Evolutionary conservation across 2,329 filamentous ascomycete species (phyloP), one percentile per base, ranked within the genome.

Genomic region (Fusarium burgessii): DNA sequence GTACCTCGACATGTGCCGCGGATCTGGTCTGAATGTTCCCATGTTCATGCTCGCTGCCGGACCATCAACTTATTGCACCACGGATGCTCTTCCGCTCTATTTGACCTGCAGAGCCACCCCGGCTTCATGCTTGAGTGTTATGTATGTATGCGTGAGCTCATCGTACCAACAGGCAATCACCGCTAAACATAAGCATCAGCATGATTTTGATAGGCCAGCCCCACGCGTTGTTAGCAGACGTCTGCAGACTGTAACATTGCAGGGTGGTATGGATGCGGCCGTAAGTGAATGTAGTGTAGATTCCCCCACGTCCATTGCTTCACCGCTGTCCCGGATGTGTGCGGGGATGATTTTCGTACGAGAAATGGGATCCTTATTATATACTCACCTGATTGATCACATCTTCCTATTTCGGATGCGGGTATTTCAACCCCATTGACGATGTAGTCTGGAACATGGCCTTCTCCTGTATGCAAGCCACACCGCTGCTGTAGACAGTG

Each of bases 221-320:
- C 64, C 65, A 57, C 58, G 56, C 41, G 38, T 20, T 62, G 57
- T 43, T 40, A 68, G 56, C 42, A 60, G 54, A 70, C 35, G 17
- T 36, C 62, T 75, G 73, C 69, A 63, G 61, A 33, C 62, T 59
- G 60, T 62, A 55, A 60, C 67, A 62, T 49, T 66, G 42, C 43
- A 59, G 32, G 57, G 67, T 75, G 70, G 70, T 70, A 74, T 74
- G 71, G 58, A 61, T 73, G 61, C 63, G 61, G 68, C 52, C 66
- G 52, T 46, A 32, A 49, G 63, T 46, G 32, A 56, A 62, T 54
- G 43, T 36, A 49, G 36, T 42, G 42, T 41, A 60, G 45, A 64
- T 36, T 47, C 52, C 69, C 66, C 69, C 70, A 67, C 66, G 66
- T 56, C 50, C 45, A 67, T 23, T 45, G 35, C 66, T 72, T 72